Percentiles rank a stretch among this genome's conserved stretches.
Evolutionary conservation across 2,329 filamentous ascomycete genomes (phyloP).

Genomic region (Alternaria conjuncta): DNA sequence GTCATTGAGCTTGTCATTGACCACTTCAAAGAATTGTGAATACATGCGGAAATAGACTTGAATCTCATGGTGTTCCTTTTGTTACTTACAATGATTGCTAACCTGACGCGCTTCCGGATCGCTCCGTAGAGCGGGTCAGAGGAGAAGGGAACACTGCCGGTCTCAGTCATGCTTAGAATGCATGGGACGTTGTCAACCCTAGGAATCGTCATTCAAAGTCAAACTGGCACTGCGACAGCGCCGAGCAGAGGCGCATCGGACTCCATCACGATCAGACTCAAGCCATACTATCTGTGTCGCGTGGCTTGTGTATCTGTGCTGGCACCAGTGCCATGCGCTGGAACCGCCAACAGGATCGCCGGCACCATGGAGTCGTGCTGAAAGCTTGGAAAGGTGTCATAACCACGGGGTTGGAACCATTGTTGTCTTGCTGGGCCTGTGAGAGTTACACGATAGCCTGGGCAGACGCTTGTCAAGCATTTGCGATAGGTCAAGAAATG

Average conservation of each 20-base stretch:
- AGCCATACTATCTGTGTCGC: constrained; percentile 7
- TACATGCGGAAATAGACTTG: not conserved
- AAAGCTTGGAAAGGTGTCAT: constrained; percentile 17
- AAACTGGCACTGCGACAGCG: not conserved
- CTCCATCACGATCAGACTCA: not conserved
- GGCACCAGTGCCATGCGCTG: constrained; percentile 17
- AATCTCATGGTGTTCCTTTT: not conserved
- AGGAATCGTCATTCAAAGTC: not conserved
- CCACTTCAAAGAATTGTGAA: not conserved
- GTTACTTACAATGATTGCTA: not conserved
- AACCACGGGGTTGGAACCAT: constrained; percentile 22
- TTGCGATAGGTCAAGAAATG: constrained; percentile 17
- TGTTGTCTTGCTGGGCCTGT: constrained; percentile 19
- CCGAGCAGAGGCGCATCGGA: not conserved
- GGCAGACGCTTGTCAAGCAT: constrained; percentile 3
- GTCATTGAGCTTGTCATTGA: not conserved
- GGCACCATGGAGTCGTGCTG: constrained; percentile 1
- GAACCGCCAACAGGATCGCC: constrained; percentile 12
- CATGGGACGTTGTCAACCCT: not conserved
- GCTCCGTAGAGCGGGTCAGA: not conserved
- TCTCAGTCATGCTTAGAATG: not conserved
- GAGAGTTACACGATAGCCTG: constrained; percentile 23
- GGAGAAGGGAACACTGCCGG: not conserved
- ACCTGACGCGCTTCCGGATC: not conserved
- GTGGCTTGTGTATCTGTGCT: constrained; percentile 19